phyloP scores from a whole-genome alignment of 2,329 filamentous ascomycete genomes.

The Xylogone sp. region DNA sequence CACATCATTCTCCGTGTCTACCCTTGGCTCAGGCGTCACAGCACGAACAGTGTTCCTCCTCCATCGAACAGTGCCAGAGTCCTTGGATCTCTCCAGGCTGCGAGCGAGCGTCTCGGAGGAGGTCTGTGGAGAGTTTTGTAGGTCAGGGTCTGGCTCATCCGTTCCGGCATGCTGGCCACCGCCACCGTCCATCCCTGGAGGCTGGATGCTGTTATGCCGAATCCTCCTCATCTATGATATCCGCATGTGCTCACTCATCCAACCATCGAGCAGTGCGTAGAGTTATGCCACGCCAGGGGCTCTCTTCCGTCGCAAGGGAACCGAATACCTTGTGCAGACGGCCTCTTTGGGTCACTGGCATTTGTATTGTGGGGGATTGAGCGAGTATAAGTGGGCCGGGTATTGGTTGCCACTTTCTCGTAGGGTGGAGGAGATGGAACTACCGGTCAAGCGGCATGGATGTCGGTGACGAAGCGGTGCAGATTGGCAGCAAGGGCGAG shows the following conservation, averaged over 20 bases:
- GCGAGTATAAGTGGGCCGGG: not conserved
- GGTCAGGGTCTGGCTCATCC: conserved; percentile 23
- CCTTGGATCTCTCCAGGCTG: conserved; percentile 20
- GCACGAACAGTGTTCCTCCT: conserved; percentile 50
- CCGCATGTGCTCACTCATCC: conserved; percentile 12
- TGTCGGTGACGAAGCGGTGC: not conserved
- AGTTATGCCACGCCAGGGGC: not conserved
- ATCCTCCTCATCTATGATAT: conserved; percentile 20
- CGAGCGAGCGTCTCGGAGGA: conserved; percentile 21
- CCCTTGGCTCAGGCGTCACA: conserved; percentile 58
- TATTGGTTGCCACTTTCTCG: not conserved
- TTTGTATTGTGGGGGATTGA: not conserved
- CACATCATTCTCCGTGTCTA: conserved; percentile 21
- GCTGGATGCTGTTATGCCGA: conserved; percentile 36
- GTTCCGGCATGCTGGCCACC: conserved; percentile 34
- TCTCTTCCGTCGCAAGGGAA: not conserved
- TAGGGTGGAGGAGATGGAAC: not conserved
- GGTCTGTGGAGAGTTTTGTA: conserved; percentile 24
- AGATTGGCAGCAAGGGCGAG: not conserved
- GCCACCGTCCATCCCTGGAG: conserved; percentile 43
- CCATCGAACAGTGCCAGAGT: conserved; percentile 16
- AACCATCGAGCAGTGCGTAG: not conserved
- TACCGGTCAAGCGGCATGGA: not conserved
- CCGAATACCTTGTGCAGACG: not conserved
- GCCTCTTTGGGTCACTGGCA: not conserved